These are phyloP conservation scores for Oryza australiensis DNA, from an alignment of 176 grass and related monocot species.

Conservation along the genomic window DNA sequence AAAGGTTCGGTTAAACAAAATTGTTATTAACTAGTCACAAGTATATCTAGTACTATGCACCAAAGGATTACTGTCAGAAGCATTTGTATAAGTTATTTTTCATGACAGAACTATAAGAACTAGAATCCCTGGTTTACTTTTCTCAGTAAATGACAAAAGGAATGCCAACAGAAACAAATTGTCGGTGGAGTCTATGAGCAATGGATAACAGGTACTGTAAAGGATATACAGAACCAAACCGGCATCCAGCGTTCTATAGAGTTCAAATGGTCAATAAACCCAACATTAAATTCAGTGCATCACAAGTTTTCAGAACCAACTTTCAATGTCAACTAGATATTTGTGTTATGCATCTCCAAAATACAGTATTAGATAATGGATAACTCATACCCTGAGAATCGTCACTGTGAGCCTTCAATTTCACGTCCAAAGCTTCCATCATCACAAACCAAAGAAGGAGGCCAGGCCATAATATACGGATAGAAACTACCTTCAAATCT, in stretches of 20 bases:
- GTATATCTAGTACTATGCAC: not conserved
- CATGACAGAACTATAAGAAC: not conserved
- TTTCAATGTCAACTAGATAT: not conserved
- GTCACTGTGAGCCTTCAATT: not conserved
- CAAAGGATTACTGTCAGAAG: not conserved
- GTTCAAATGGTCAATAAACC: not conserved
- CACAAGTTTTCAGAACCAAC: not conserved
- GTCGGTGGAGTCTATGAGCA: not conserved
- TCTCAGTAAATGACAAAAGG: not conserved
- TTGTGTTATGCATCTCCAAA: not conserved
- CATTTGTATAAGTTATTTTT: not conserved
- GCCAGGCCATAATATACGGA: not conserved
- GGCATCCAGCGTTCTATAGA: not conserved
- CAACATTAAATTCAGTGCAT: not conserved
- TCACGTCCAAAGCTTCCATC: not conserved
- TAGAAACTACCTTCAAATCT: not conserved
- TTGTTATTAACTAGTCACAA: too few species aligned
- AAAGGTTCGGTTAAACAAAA: too few species aligned
- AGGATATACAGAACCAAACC: not conserved
- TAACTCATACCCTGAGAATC: not conserved
- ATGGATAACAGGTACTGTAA: not conserved
- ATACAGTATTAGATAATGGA: not conserved
- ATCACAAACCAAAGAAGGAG: not conserved
- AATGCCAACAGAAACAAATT: not conserved
- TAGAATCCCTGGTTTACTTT: not conserved